Evolutionary conservation across 164 flowering plant genomes (phyloP).

Genomic region (Vitis rupestris): DNA sequence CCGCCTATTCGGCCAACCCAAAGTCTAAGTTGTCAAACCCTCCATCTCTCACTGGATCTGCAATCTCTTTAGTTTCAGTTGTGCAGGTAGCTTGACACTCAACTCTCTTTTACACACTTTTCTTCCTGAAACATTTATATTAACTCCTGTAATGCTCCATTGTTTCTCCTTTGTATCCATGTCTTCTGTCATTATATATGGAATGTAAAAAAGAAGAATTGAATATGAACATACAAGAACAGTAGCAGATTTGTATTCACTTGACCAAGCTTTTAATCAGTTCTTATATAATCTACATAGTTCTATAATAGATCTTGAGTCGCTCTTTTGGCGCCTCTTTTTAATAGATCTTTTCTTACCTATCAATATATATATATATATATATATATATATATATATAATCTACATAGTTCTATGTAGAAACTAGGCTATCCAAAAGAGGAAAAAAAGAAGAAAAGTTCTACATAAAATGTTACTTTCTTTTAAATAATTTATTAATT

Average conservation of each 20-base stretch:
- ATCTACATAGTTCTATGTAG: too few relatives aligned
- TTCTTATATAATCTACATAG: background rate
- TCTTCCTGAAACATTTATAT: background rate
- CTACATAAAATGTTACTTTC: too few relatives aligned
- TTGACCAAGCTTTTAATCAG: background rate
- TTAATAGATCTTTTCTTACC: too few relatives aligned
- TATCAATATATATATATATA: too few relatives aligned
- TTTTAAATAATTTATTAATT: too few relatives aligned
- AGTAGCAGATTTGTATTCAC: background rate
- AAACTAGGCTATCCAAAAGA: too few relatives aligned
- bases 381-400: too few relatives aligned
- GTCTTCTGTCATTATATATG: background rate
- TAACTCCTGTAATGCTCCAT: background rate
- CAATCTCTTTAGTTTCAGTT: constrained; percentile 83
- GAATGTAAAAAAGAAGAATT: background rate
- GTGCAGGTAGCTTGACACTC: constrained; percentile 60
- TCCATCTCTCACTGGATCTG: constrained; percentile 74
- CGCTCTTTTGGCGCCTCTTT: too few relatives aligned
- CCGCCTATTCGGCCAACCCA: constrained; percentile 93
- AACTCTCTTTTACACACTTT: background rate
- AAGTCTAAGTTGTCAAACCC: constrained; percentile 64
- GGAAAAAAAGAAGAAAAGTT: too few relatives aligned
- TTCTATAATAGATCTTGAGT: too few relatives aligned
- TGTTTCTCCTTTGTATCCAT: background rate
- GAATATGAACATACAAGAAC: background rate